phyloP scores from a whole-genome alignment of 768 basidiomycete genomes.

The Multifurca ochricompacta region DNA sequence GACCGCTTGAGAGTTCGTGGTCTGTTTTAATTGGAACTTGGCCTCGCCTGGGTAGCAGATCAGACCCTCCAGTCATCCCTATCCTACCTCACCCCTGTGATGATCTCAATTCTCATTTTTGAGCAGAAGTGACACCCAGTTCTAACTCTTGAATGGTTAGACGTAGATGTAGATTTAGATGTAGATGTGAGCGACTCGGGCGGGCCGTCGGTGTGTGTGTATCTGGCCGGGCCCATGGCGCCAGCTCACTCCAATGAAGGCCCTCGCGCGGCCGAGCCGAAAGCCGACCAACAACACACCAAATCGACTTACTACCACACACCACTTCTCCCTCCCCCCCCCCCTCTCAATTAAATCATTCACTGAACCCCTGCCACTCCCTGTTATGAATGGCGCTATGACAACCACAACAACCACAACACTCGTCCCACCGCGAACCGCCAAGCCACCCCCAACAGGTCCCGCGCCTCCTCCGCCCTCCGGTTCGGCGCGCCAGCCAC shows the following conservation, averaged over 20 bases:
- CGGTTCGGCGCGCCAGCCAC: slow-evolving; percentile 46
- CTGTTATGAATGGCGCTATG: slow-evolving; percentile 11
- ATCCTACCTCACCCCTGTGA: no score
- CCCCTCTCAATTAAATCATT: neutral
- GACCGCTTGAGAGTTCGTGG: neutral
- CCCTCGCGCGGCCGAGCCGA: slow-evolving; percentile 3
- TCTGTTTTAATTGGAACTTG: neutral
- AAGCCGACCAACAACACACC: neutral
- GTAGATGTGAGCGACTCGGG: no score
- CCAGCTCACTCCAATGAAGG: slow-evolving; percentile 8
- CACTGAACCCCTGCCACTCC: neutral
- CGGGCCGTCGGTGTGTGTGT: no score
- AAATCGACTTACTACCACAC: neutral
- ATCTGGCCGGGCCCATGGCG: neutral
- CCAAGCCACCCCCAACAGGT: slow-evolving; percentile 28
- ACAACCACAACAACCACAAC: slow-evolving; percentile 3
- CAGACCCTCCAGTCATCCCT: neutral
- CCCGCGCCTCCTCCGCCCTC: slow-evolving; percentile 24
- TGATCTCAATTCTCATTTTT: neutral
- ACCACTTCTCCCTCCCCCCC: neutral
- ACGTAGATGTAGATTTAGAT: no score
- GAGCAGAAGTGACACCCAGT: neutral
- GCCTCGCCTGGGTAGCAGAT: neutral
- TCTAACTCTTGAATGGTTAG: no score
- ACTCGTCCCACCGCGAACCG: slow-evolving; percentile 3